These are phyloP conservation scores for Gentiana dahurica DNA, from an alignment of 257 asterid genomes.

Conservation along the genomic window DNA sequence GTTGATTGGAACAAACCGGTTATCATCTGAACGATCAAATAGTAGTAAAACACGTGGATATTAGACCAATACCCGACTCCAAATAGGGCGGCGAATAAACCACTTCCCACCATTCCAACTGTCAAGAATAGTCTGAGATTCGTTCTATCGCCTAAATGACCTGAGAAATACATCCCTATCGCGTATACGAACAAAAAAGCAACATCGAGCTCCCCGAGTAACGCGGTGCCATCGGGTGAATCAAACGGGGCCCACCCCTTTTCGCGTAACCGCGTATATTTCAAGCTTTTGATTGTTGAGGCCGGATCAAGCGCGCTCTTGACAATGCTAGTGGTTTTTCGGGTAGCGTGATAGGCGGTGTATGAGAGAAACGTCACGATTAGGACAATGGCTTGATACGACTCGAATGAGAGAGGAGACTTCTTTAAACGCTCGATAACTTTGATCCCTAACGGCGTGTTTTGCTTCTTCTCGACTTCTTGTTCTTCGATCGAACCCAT, in stretches of 20 bases:
- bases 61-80: slow-evolving; percentile 87
- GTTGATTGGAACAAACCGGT: slow-evolving; percentile 95
- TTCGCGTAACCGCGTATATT: slow-evolving; percentile 32
- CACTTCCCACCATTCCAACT: slow-evolving; percentile 90
- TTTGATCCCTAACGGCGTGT: slow-evolving; percentile 64
- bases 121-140: slow-evolving; percentile 75
- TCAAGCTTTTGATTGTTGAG: slow-evolving; percentile 27
- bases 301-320: slow-evolving; percentile 95
- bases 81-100: slow-evolving; percentile 79
- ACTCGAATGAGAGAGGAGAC: slow-evolving; percentile 58
- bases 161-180: slow-evolving; percentile 78
- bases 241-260: slow-evolving; percentile 87
- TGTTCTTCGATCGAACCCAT: slow-evolving; percentile 55
- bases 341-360: slow-evolving; percentile 68
- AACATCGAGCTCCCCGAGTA: slow-evolving; percentile 94
- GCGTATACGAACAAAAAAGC: slow-evolving; percentile 88
- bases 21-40: slow-evolving; percentile 69
- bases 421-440: slow-evolving; percentile 42
- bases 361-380: slow-evolving; percentile 77
- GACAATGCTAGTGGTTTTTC: slow-evolving; percentile 90
- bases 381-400: slow-evolving; percentile 71
- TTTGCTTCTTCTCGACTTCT: slow-evolving; percentile 12
- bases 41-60: slow-evolving; percentile 63
- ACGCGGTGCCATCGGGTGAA: slow-evolving; percentile 58
- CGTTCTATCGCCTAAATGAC: slow-evolving; percentile 87